Evolutionary conservation across 2,329 filamentous ascomycete species (phyloP).

Genomic region (Stagonosporopsis tanaceti): DNA sequence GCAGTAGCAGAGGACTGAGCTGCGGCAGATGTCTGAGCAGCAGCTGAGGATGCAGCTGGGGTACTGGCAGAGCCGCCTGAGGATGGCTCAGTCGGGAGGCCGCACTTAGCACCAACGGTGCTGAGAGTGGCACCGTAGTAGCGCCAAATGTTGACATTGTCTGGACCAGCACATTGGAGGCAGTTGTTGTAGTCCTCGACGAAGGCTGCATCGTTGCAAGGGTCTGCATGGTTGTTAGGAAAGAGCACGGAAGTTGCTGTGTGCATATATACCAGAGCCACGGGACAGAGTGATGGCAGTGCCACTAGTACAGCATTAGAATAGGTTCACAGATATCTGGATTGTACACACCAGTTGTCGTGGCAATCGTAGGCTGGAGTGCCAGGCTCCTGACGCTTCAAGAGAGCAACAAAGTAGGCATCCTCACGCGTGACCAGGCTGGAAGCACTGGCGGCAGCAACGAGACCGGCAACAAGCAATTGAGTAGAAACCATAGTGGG

Average conservation of each 20-base stretch:
- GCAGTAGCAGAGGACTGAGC: constrained; percentile 1
- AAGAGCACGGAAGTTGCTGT: neutral
- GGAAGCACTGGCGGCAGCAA: constrained; percentile 25
- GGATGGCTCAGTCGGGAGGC: constrained; percentile 25
- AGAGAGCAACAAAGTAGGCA: constrained; percentile 33
- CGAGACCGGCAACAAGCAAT: constrained; percentile 20
- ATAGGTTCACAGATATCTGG: neutral
- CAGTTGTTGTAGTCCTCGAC: constrained; percentile 54
- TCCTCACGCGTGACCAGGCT: constrained; percentile 21
- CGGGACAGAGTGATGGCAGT: constrained; percentile 49
- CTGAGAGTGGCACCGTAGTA: constrained; percentile 53
- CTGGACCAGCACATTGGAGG: constrained; percentile 53
- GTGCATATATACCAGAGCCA: constrained; percentile 15
- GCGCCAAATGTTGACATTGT: constrained; percentile 56
- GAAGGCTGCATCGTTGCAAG: constrained; percentile 54
- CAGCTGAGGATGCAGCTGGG: constrained; percentile 14
- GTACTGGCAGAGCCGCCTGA: constrained; percentile 28
- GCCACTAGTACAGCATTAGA: constrained; percentile 29
- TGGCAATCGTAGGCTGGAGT: constrained; percentile 59
- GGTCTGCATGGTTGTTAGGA: constrained; percentile 24
- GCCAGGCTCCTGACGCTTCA: constrained; percentile 57
- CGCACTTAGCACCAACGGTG: constrained; percentile 39
- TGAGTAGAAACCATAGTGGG: constrained; percentile 27
- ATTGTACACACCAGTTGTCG: constrained; percentile 52
- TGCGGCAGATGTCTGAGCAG: constrained; percentile 17